Conservation (phyloP, 805 yeast species). For the Wickerhamomyces subpelliculosus region DNA sequence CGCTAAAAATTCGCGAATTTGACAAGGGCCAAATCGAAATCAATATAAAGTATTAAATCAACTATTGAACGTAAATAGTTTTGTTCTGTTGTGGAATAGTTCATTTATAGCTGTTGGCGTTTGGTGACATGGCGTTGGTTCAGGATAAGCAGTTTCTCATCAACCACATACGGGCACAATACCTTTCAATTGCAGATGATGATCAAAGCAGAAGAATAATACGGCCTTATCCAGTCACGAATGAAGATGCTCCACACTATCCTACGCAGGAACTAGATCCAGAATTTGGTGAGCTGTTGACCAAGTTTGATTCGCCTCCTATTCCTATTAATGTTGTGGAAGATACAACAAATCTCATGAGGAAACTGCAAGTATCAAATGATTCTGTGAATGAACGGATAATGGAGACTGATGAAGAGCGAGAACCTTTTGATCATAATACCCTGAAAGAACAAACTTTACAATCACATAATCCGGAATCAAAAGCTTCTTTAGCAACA, state of each 20-base stretch:
- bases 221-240: constrained; percentile 9
- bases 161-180: constrained; percentile 18
- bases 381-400: not conserved
- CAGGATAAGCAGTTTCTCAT: constrained; percentile 7
- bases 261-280: not conserved
- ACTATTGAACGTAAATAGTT: too few relatives aligned
- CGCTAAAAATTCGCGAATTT: too few relatives aligned
- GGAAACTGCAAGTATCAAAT: constrained; percentile 1
- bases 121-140: constrained; percentile 14
- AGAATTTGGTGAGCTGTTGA: constrained; percentile 9
- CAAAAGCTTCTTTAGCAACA: not conserved
- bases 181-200: constrained; percentile 11
- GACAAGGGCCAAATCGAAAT: too few relatives aligned
- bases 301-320: constrained; percentile 21
- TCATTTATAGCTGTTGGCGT: too few relatives aligned
- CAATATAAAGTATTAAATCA: too few relatives aligned
- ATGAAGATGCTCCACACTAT: not conserved
- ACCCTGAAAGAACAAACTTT: too few relatives aligned
- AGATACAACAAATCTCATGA: constrained; percentile 10
- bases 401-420: not conserved
- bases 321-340: constrained; percentile 23
- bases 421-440: not conserved
- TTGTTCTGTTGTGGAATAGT: not conserved
- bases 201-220: constrained; percentile 20
- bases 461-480: not conserved